Evolutionary conservation across 2,329 filamentous ascomycete species (phyloP), one percentile per base, ranked within the genome.

Genomic region (Colletotrichum spaethianum): DNA sequence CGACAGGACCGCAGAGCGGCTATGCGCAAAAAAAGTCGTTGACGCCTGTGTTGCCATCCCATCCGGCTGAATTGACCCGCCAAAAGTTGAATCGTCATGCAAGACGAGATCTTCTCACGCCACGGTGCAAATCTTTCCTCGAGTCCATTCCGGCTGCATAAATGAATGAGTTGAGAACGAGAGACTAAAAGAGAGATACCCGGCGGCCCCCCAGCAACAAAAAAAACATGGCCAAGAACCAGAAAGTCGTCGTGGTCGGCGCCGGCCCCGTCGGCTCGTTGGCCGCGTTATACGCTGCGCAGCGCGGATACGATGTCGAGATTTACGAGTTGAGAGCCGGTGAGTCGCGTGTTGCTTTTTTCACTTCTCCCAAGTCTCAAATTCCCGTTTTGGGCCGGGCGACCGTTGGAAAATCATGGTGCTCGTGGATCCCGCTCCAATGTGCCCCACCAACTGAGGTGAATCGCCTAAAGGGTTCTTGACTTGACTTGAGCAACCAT

Each of bases 181-280:
- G n/a, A 26, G 16, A 48, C 3, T 12, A 23, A 28, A 18, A 44
- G 31, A 33, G 38, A 44, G 20, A 42, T 26, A 48, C 9, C 20
- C 28, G 4, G 16, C 40, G 31, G 20, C 38, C 40, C 20, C 14
- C 36, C 18, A 26, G 11, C 18, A 57, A 23, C 36, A 62, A 53
- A 57, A 23, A 28, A 62, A 53, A 23, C 7, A 85, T 85, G 82
- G 76, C 76, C 28, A 77, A 76, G 36, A 81, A 73, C 72, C 89
- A 94, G 77, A 96, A 94, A 82, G 90, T 93, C 67, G 88, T 97
- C 26, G 89, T 99, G 57, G 92, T 99, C 60, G 96, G 96, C 65
- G 96, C 95, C 66, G 96, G 96, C 1, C 96, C 96, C 0, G 96
- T 99, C 9, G 96, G 96, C 48, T 94, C 95, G 14, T 86, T 99